Percentiles rank a stretch among this genome's conserved stretches.
Conservation (phyloP, 2,329 filamentous ascomycete species). For the Huntiella savannae region DNA sequence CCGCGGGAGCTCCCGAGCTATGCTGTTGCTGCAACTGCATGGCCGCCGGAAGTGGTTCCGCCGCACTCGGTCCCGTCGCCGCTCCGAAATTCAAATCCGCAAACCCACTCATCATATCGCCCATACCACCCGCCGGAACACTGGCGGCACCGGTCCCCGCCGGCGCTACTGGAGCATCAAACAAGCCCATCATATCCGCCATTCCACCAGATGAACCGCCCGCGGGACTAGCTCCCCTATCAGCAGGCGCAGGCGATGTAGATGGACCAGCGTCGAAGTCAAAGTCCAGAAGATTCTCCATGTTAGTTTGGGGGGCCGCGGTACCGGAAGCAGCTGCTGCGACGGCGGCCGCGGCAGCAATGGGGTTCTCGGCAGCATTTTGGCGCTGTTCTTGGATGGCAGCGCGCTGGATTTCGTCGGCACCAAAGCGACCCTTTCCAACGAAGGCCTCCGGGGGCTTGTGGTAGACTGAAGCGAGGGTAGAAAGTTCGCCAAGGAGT, state of each 20-base stretch:
- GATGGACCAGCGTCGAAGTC: conserved; percentile 88
- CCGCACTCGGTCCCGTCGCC: conserved; percentile 17
- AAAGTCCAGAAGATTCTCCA: conserved; percentile 90
- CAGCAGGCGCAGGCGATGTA: conserved; percentile 57
- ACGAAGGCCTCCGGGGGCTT: conserved; percentile 97
- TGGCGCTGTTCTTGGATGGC: conserved; percentile 93
- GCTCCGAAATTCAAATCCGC: conserved; percentile 58
- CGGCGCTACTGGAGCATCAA: conserved; percentile 43
- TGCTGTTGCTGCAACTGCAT: conserved; percentile 32
- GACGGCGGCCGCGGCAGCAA: conserved; percentile 58
- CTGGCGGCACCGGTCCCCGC: conserved; percentile 15
- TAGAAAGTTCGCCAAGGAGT: conserved; percentile 80
- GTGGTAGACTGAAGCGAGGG: conserved; percentile 92
- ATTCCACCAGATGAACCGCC: conserved; percentile 28
- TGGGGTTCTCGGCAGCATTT: conserved; percentile 81
- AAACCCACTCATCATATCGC: conserved; percentile 82
- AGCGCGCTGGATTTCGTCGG: conserved; percentile 82
- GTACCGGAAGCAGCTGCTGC: conserved; percentile 42
- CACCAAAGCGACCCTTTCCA: conserved; percentile 81
- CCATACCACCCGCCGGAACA: conserved; percentile 39
- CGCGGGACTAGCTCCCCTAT: conserved; percentile 46
- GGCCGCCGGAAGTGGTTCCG: conserved; percentile 44
- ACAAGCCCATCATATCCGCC: conserved; percentile 50
- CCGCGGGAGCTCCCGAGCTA: conserved; percentile 14
- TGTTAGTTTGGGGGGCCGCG: conserved; percentile 46